Evolutionary conservation across 1,284 basidiomycete species (phyloP).

Genomic region (Austroboletus novae-zelandiae): DNA sequence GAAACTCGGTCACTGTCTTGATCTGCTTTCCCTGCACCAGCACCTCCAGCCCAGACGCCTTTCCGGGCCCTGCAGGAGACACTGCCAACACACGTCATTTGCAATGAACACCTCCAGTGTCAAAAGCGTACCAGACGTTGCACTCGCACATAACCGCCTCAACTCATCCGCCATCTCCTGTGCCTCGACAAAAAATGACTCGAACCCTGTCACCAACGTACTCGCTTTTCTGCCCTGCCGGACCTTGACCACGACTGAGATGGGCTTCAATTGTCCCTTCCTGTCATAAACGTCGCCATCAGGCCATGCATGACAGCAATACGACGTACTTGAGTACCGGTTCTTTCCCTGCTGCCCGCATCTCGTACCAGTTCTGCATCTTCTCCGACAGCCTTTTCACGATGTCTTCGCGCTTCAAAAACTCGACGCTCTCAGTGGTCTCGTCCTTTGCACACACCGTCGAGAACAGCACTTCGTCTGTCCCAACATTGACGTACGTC

Average conservation of each 20-base stretch:
- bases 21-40: slow-evolving; percentile 82
- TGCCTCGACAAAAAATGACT: slow-evolving; percentile 67
- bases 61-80: slow-evolving; percentile 49
- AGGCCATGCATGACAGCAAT: background rate
- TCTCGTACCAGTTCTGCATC: slow-evolving; percentile 76
- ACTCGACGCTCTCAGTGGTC: slow-evolving; percentile 41
- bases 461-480: slow-evolving; percentile 43
- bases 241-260: slow-evolving; percentile 67
- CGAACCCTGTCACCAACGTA: slow-evolving; percentile 77
- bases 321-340: slow-evolving; percentile 51
- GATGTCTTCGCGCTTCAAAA: slow-evolving; percentile 71
- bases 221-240: slow-evolving; percentile 76
- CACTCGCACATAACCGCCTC: slow-evolving; percentile 70
- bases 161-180: slow-evolving; percentile 81
- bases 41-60: slow-evolving; percentile 59
- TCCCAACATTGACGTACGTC: slow-evolving; percentile 68
- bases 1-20: slow-evolving; percentile 61
- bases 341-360: slow-evolving; percentile 51
- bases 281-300: slow-evolving; percentile 36
- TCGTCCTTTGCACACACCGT: slow-evolving; percentile 50
- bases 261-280: slow-evolving; percentile 72
- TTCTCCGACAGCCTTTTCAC: slow-evolving; percentile 49
- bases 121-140: slow-evolving; percentile 60
- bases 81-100: slow-evolving; percentile 38
- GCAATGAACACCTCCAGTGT: background rate